Conservation (phyloP, 768 basidiomycete species). For the Phlebiopsis gigantea region DNA sequence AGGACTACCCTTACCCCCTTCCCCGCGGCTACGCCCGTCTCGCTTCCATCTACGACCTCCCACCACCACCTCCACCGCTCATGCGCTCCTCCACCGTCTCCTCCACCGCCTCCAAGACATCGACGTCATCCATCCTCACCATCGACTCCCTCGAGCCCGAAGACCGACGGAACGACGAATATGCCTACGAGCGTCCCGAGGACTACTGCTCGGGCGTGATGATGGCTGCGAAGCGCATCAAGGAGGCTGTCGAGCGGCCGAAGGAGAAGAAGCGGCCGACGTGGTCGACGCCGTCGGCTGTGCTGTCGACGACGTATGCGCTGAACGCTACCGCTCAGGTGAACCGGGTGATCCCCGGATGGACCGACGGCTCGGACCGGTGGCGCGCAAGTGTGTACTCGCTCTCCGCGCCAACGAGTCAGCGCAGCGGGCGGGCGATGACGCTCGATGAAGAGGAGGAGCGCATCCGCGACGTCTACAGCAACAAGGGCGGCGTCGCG, state of each 20-base stretch:
- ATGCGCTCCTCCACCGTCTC: constrained; percentile 18
- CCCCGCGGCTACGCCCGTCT: constrained; percentile 31
- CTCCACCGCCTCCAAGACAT: constrained; percentile 19
- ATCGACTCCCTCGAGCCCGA: background rate
- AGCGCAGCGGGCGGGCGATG: constrained; percentile 17
- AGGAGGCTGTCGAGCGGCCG: constrained; percentile 37
- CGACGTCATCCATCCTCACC: constrained; percentile 1
- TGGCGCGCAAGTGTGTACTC: constrained; percentile 67
- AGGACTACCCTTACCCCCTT: constrained; percentile 2
- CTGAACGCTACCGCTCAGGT: constrained; percentile 24
- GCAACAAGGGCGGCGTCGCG: constrained; percentile 43
- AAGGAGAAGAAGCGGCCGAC: constrained; percentile 18
- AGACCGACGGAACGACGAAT: constrained; percentile 4
- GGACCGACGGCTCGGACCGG: constrained; percentile 61
- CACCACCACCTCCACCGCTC: constrained; percentile 46
- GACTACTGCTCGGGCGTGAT: constrained; percentile 59
- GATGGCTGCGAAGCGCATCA: constrained; percentile 61
- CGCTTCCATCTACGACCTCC: constrained; percentile 39
- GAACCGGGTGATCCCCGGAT: constrained; percentile 50
- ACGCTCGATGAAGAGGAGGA: constrained; percentile 22
- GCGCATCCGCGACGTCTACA: constrained; percentile 28
- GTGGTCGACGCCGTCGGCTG: constrained; percentile 24
- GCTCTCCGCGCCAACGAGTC: constrained; percentile 36
- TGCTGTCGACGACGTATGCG: constrained; percentile 27
- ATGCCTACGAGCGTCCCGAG: constrained; percentile 13